Evolutionary conservation across 2,329 filamentous ascomycete genomes (phyloP).

Genomic region (Ophiocordyceps robertsii): DNA sequence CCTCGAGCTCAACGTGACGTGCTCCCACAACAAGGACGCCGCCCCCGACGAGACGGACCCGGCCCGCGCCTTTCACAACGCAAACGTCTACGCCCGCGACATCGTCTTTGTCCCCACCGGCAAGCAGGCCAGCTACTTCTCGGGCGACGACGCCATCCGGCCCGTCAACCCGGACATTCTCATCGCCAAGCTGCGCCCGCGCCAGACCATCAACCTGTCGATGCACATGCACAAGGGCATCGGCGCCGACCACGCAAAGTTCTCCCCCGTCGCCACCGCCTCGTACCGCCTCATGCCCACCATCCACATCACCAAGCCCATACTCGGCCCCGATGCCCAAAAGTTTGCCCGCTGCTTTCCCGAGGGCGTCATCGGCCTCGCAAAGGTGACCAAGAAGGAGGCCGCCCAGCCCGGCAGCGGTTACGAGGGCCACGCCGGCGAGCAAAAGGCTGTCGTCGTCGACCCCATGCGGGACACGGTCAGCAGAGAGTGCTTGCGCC

Average conservation of each 20-base stretch:
- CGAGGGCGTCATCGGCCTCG: constrained; percentile 69
- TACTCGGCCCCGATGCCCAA: constrained; percentile 71
- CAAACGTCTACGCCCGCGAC: constrained; percentile 68
- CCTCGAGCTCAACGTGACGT: constrained; percentile 64
- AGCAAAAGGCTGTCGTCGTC: constrained; percentile 74
- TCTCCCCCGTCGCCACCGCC: constrained; percentile 89
- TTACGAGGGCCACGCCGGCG: constrained; percentile 62
- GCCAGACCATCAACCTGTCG: constrained; percentile 72
- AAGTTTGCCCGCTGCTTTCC: constrained; percentile 91
- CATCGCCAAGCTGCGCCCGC: constrained; percentile 84
- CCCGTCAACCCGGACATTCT: constrained; percentile 86
- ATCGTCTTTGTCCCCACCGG: constrained; percentile 67
- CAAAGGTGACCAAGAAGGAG: constrained; percentile 57
- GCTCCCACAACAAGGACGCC: constrained; percentile 65
- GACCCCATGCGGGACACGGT: constrained; percentile 93
- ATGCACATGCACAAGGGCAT: constrained; percentile 94
- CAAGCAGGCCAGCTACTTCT: constrained; percentile 56
- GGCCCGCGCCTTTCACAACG: constrained; percentile 70
- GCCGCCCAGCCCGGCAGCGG: constrained; percentile 43
- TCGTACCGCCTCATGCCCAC: constrained; percentile 82
- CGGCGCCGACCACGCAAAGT: constrained; percentile 91
- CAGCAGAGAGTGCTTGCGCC: constrained; percentile 80
- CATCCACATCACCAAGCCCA: constrained; percentile 73
- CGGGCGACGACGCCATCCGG: constrained; percentile 52
- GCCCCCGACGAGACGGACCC: constrained; percentile 65